Percentiles rank a stretch among this genome's conserved stretches.
Conservation (phyloP, 345 rosid species). For the Iberis pinnata region DNA sequence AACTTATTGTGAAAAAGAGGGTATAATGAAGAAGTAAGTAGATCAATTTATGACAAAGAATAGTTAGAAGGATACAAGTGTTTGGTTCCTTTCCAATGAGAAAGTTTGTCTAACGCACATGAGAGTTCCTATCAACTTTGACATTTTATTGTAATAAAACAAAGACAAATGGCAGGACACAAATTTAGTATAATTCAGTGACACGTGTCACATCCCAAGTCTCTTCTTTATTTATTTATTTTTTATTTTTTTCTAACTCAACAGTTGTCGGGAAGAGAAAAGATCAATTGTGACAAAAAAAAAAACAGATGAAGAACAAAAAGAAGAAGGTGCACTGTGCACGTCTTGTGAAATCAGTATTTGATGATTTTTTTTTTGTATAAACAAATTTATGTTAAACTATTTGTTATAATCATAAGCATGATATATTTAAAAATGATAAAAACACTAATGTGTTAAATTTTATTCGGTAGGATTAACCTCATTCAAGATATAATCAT, state of each 20-base stretch:
- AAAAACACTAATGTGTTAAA: too few relatives aligned
- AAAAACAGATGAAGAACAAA: conserved; percentile 2
- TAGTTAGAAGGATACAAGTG: conserved; percentile 12
- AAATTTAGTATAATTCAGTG: conserved; percentile 1
- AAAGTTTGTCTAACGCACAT: conserved; percentile 18
- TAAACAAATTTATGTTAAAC: too few relatives aligned
- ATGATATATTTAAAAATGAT: too few relatives aligned
- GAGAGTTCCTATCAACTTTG: conserved; percentile 28
- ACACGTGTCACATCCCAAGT: conserved; percentile 17
- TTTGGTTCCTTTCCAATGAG: conserved; percentile 18
- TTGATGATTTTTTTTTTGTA: too few relatives aligned
- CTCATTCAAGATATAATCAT: too few relatives aligned
- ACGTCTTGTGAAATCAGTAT: too few relatives aligned
- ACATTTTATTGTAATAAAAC: conserved; percentile 17
- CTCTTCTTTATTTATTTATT: neutral
- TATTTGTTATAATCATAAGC: too few relatives aligned
- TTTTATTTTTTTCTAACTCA: neutral
- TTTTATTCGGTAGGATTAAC: too few relatives aligned
- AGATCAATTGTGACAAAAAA: conserved; percentile 15
- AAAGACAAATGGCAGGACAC: conserved; percentile 15
- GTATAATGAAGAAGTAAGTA: too few relatives aligned
- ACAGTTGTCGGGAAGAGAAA: conserved; percentile 16
- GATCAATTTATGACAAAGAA: neutral
- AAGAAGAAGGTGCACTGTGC: conserved; percentile 10
- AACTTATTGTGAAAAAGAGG: too few relatives aligned